These are phyloP conservation scores for Penicillium malachiteum DNA, from an alignment of 495 filamentous ascomycete genomes.

Conservation along the genomic window DNA sequence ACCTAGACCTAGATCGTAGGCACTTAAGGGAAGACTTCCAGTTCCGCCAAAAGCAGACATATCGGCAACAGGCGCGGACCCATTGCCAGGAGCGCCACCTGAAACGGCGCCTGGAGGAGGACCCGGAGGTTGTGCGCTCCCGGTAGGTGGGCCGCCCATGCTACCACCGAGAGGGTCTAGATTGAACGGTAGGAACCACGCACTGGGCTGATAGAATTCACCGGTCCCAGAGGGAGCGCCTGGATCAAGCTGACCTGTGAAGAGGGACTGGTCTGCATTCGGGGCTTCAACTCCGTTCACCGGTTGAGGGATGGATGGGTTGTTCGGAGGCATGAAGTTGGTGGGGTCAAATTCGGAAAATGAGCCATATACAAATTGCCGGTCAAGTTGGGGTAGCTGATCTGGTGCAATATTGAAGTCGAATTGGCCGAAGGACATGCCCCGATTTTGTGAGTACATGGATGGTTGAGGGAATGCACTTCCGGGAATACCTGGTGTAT, in stretches of 20 bases:
- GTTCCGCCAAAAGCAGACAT: slow-evolving; percentile 26
- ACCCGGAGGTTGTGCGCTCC: slow-evolving; percentile 16
- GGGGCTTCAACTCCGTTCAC: slow-evolving; percentile 28
- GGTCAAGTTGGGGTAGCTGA: slow-evolving; percentile 63
- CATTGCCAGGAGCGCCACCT: background rate
- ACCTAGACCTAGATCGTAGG: slow-evolving; percentile 30
- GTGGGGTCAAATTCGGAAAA: slow-evolving; percentile 63
- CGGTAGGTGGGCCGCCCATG: background rate
- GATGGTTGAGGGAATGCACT: slow-evolving; percentile 48
- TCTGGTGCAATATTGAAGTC: slow-evolving; percentile 43
- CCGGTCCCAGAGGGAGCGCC: slow-evolving; percentile 40
- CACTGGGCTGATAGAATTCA: slow-evolving; percentile 58
- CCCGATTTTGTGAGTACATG: slow-evolving; percentile 33
- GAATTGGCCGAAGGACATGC: slow-evolving; percentile 41
- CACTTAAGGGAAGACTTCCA: slow-evolving; percentile 28
- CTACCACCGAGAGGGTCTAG: slow-evolving; percentile 59
- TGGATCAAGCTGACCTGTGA: slow-evolving; percentile 39
- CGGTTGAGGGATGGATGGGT: slow-evolving; percentile 25
- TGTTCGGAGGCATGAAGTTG: slow-evolving; percentile 31
- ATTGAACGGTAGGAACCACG: slow-evolving; percentile 97
- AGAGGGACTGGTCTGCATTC: slow-evolving; percentile 27
- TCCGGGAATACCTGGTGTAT: slow-evolving; percentile 32
- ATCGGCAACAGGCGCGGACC: slow-evolving; percentile 12
- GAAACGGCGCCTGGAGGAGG: slow-evolving; percentile 8
- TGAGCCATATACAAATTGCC: slow-evolving; percentile 75